These are phyloP conservation scores for Umbellularia californica DNA, from an alignment of 164 flowering plant genomes.

Conservation along the genomic window DNA sequence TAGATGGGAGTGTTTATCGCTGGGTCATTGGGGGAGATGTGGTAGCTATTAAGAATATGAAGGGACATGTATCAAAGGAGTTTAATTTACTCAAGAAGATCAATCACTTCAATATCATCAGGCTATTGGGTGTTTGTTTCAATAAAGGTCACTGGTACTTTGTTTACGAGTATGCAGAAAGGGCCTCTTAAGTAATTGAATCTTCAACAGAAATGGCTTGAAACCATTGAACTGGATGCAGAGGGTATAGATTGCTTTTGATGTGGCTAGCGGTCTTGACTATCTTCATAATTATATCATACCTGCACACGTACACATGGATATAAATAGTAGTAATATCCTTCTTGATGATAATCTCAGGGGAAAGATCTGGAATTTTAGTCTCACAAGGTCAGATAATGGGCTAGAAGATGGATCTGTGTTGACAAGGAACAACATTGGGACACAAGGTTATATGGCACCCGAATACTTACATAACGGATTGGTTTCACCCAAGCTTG, in stretches of 20 bases:
- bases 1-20: slow-evolving; percentile 45
- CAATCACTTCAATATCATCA: slow-evolving; percentile 61
- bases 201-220: slow-evolving; percentile 13
- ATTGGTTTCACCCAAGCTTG: slow-evolving; percentile 1
- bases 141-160: slow-evolving; percentile 35
- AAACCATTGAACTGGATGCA: slow-evolving; percentile 8
- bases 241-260: slow-evolving; percentile 8
- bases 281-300: slow-evolving; percentile 13
- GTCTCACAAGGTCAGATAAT: not conserved
- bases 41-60: slow-evolving; percentile 43
- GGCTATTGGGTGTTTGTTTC: slow-evolving; percentile 44
- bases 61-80: slow-evolving; percentile 37
- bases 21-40: slow-evolving; percentile 31
- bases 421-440: slow-evolving; percentile 3
- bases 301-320: slow-evolving; percentile 10
- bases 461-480: slow-evolving; percentile 13
- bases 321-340: slow-evolving; percentile 9
- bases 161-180: slow-evolving; percentile 54
- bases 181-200: slow-evolving; percentile 58
- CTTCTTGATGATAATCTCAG: slow-evolving; percentile 10
- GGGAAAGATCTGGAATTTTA: slow-evolving; percentile 9
- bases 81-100: slow-evolving; percentile 41
- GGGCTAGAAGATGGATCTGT: not conserved
- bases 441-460: slow-evolving; percentile 12
- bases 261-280: slow-evolving; percentile 14